These are phyloP conservation scores for Syncephalis plumigaleata DNA, from an alignment of 371 early-diverging fungal genomes.

Conservation along the genomic window DNA sequence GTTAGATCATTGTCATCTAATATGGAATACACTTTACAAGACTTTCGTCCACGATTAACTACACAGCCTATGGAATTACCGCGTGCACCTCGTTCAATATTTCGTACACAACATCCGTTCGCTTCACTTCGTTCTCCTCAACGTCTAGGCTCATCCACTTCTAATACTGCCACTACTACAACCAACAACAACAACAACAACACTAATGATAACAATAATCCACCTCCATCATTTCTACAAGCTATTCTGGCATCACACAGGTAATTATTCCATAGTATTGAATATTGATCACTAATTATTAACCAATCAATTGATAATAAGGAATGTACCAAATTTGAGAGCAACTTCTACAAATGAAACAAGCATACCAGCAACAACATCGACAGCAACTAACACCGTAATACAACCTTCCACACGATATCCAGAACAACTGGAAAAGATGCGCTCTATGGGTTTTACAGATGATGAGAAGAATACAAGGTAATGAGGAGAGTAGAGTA, in stretches of 20 bases:
- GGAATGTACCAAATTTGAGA: not conserved
- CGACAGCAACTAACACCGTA: not conserved
- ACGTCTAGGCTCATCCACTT: too few species aligned
- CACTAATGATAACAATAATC: too few species aligned
- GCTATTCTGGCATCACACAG: too few species aligned
- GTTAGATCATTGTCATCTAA: not conserved
- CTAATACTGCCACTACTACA: too few species aligned
- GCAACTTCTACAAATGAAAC: not conserved
- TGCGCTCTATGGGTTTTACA: conserved; percentile 5
- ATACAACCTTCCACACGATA: not conserved
- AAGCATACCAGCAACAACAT: not conserved
- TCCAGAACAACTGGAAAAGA: conserved; percentile 1
- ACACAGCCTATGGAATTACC: not conserved
- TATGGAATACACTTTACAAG: not conserved
- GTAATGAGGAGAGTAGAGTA: not conserved
- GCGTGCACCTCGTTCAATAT: not conserved
- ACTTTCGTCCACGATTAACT: not conserved
- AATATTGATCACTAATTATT: not conserved
- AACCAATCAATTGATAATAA: not conserved
- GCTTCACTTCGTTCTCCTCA: too few species aligned
- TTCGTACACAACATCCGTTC: too few species aligned
- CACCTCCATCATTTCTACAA: too few species aligned
- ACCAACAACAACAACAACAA: too few species aligned
- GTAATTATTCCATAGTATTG: not conserved
- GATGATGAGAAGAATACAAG: conserved; percentile 1